These are phyloP conservation scores for Craterostigma plantagineum DNA, from an alignment of 257 asterid genomes.

Conservation along the genomic window DNA sequence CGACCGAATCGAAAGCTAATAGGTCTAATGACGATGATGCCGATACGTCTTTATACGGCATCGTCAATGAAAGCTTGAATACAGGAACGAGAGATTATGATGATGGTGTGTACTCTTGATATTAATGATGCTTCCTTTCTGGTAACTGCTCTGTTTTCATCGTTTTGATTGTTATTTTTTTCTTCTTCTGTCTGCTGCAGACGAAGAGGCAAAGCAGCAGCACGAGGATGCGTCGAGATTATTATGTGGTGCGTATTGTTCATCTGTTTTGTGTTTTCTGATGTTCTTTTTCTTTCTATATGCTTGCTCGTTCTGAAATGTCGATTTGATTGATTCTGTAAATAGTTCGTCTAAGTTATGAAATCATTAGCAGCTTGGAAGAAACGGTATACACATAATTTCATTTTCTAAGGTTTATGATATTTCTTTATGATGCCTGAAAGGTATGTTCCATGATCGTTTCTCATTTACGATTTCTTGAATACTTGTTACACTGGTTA, in stretches of 20 bases:
- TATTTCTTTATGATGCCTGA: constrained; percentile 9
- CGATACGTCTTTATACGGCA: constrained; percentile 17
- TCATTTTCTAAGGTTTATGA: not conserved
- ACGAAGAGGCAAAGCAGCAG: too few species aligned
- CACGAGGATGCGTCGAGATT: too few species aligned
- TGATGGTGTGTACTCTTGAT: constrained; percentile 19
- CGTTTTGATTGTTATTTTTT: not conserved
- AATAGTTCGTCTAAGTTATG: not conserved
- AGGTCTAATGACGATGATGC: constrained; percentile 2
- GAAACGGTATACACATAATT: constrained; percentile 2
- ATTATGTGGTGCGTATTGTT: too few species aligned
- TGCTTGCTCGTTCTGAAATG: too few species aligned
- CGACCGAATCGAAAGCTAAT: constrained; percentile 10
- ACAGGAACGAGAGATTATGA: constrained; percentile 15
- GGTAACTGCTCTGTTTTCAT: not conserved
- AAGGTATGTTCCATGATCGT: too few species aligned
- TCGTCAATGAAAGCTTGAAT: constrained; percentile 17
- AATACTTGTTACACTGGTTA: too few species aligned
- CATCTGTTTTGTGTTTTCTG: too few species aligned
- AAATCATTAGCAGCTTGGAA: not conserved
- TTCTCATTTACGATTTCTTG: too few species aligned
- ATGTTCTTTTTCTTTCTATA: too few species aligned
- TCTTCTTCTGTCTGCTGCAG: not conserved
- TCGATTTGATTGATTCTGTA: too few species aligned
- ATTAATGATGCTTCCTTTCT: not conserved